phyloP scores from a whole-genome alignment of 768 basidiomycete genomes.

The Termitomyces titanicus region DNA sequence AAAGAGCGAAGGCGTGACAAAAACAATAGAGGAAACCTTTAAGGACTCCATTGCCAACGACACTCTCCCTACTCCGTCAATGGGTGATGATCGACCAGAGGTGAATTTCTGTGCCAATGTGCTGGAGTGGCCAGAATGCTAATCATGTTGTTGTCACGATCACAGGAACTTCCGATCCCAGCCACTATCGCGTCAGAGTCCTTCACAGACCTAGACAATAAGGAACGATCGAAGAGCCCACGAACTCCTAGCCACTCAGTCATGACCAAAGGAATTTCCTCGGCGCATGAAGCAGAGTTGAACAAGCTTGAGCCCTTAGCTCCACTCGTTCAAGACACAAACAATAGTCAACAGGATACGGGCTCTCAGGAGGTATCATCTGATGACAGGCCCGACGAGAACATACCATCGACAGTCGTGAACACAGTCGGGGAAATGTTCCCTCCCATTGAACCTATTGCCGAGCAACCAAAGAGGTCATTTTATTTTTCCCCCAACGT shows the following conservation, averaged over 20 bases:
- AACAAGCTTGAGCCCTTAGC: constrained; percentile 15
- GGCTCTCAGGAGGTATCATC: not conserved
- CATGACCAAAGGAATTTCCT: constrained; percentile 11
- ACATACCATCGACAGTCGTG: not conserved
- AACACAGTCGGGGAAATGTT: constrained; percentile 9
- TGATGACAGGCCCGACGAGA: not conserved
- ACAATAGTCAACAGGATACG: not conserved
- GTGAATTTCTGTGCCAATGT: not conserved
- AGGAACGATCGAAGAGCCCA: constrained; percentile 10
- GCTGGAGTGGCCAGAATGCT: not conserved
- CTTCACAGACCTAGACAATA: not conserved
- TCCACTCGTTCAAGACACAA: not conserved
- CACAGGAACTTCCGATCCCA: not conserved
- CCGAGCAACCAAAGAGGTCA: constrained; percentile 9
- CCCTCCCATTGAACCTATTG: constrained; percentile 8
- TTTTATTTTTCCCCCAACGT: not conserved
- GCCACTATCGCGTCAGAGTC: not conserved
- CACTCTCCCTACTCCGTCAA: not conserved
- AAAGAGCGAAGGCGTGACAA: not conserved
- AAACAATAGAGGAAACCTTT: not conserved
- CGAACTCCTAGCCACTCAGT: constrained; percentile 19
- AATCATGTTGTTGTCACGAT: not conserved
- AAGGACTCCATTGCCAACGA: not conserved
- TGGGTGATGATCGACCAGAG: not conserved
- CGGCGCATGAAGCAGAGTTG: constrained; percentile 9